Evolutionary conservation across 257 asterid genomes (phyloP).

Genomic region (Buddleja alternifolia): DNA sequence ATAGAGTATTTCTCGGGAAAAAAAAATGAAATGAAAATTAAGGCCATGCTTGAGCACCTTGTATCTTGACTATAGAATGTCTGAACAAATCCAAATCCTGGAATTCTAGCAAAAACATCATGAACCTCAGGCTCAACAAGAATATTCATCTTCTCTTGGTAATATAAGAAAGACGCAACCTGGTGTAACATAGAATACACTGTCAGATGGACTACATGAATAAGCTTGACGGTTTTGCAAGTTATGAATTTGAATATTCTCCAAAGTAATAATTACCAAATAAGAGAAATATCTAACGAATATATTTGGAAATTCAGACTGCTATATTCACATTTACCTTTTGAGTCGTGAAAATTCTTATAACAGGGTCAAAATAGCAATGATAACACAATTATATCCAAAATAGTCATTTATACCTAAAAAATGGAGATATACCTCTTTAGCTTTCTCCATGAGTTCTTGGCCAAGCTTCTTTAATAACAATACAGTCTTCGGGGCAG

Average conservation of each 20-base stretch:
- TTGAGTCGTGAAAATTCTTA: not conserved
- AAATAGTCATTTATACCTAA: slow-evolving; percentile 11
- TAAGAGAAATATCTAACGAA: slow-evolving; percentile 3
- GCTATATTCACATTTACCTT: slow-evolving; percentile 14
- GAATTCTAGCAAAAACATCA: slow-evolving; percentile 88
- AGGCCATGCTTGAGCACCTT: slow-evolving; percentile 57
- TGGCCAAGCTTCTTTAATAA: slow-evolving; percentile 89
- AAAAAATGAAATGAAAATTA: slow-evolving; percentile 1
- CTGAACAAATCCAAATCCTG: slow-evolving; percentile 97
- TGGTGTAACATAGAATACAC: slow-evolving; percentile 42
- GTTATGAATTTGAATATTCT: slow-evolving; percentile 1
- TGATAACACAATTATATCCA: not conserved
- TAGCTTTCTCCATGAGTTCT: slow-evolving; percentile 97
- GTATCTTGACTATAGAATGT: slow-evolving; percentile 98
- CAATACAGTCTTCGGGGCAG: slow-evolving; percentile 87
- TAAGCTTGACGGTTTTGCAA: slow-evolving; percentile 10
- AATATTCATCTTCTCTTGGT: slow-evolving; percentile 92
- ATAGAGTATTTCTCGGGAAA: not conserved
- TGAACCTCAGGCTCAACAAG: slow-evolving; percentile 99
- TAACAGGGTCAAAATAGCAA: not conserved
- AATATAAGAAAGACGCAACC: slow-evolving; percentile 89
- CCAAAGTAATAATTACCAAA: not conserved
- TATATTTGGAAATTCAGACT: not conserved
- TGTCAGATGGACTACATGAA: slow-evolving; percentile 24
- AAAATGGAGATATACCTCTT: slow-evolving; percentile 61